Evolutionary conservation across 208 protist species (phyloP), one percentile per base, ranked within the genome.

Genomic region (Trypanosoma caninum): DNA sequence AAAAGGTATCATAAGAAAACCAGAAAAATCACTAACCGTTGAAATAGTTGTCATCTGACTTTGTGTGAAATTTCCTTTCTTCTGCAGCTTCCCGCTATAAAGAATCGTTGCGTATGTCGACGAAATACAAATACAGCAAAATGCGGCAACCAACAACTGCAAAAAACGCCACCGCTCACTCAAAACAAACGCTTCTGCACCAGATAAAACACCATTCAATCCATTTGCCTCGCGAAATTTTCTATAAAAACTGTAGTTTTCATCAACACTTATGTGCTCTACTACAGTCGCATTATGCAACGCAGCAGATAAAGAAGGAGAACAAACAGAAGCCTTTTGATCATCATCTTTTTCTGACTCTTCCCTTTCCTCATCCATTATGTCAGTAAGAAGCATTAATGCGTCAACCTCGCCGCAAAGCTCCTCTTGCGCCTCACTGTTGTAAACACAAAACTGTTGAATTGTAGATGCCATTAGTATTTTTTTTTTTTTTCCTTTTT

Each of bases 31-130:
- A 2, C 73, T 65, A 52, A 78, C 65, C 5, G 82, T 91, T 16
- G 74, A 84, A 50, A 94, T 94, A 25, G 79, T 80, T 22, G 84
- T 69, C 63, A 94, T 84, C 13, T 91, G 65, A 44, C 59, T 77
- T 59, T 94, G 87, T 11, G 69, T 83, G 25, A 89, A 79, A 38
- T 86, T 53, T 55, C 83, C 91, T 64, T 89, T 79, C 11, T 76
- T 37, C 45, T 94, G 81, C 11, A 94, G 57, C 13, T 41, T 35
- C 16, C 82, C 84, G n/a, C 80, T 90, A 54, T 84, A 90, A 14
- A 94, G 61, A 59, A 89, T 94, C 68, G 82, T 91, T 13, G 80
- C 52, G 70, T 87, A 93, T 22, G 53, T 66, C 3, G 79, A 80
- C 3, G 87, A 93, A 8, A 81, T 60, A 37, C 72, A 80, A 23